Base-by-base conservation (phyloP, 2,329 filamentous ascomycete species). In the Fusarium illudens region DNA sequence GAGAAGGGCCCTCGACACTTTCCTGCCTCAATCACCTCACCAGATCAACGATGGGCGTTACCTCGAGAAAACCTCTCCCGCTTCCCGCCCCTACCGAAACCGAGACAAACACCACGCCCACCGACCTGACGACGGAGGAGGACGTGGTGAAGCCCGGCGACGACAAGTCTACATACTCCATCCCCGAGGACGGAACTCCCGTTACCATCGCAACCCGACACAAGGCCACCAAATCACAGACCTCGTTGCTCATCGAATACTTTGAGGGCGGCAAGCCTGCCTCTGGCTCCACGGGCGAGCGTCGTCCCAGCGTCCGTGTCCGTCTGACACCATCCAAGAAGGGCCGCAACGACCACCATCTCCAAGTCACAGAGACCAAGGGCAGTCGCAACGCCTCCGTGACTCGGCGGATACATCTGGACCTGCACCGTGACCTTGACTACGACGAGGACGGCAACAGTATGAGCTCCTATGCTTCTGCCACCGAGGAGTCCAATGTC, bases 201-300 rank as follows among this genome's bases (percentile, higher is more conserved):
- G 90, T 99, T 75, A 98, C 93, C 64, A 96, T 99, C 78, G 90
- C 91, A 76, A 97, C 95, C 44, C 88, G 87, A 63, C 85, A 87
- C 76, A 82, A 81, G 68, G 75, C 83, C 65, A 86, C 82, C 75
- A 81, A 87, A 73, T 97, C 93, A 46, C 94, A 97, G 82, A 97
- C 94, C 34, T 96, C 93, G 59, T 85, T 97, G 70, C 84, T 97
- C 73, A 97, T 97, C 75, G 94, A 97, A 81, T 97, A 97, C 80
- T 97, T 96, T 75, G 94, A 97, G 81, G 92, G 89, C 71, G 89
- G 90, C 67, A 94, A 92, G 58, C 71, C 62, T 42, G 80, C 84
- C 60, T 83, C 84, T 67, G 77, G 80, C 39, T 82, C 86, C 59
- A 84, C 84, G 72, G 84, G 84, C 72, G 86, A 89, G 72, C 90